Base-by-base conservation (phyloP, 768 basidiomycete species). In the Pisolithus orientalis region DNA sequence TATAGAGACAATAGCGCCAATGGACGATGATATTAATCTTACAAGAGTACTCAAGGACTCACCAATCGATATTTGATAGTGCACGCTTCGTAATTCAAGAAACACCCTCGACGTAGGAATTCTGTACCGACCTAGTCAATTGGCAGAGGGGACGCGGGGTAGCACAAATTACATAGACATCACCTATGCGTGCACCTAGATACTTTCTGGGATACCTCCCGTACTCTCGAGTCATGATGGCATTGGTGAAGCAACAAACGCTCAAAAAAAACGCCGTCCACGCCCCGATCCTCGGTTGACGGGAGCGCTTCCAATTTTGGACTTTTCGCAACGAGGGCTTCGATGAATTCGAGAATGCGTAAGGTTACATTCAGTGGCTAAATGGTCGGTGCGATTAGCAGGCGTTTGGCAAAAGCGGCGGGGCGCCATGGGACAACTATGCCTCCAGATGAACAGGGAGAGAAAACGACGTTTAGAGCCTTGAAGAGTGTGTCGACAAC, bases 191-290 rank as follows among this genome's bases (percentile, higher is more conserved):
- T 65, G 56, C 71, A 77, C 49, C 70, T 72, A 52, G 80, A 69
- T 55, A 90, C 69, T 59, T 74, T 79, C 47, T 60, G 69, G 47
- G 92, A 92, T 58, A 80, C 85, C 43, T 74, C 75, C 55, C 88
- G 74, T 6, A 97, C 85, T 48, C 72, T 70, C 59, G 76, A 69
- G 67, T 95, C 89, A 64, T 75, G 80, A 65, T 90, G 83, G 31
- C 70, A 72, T 59, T 70, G 66, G 56, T 74, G 72, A 45, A 90
- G 75, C 54, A 86, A 68, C 55, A 85, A 72, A 50, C 94, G 70
- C 71, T 99, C 96, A 79, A 84, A 97, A 60, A 93, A 85, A 27
- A 90, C 75, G 4, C 96, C 96, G 66, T 93, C 86, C 49, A 77
- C 79, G 31, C 80, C 80, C 52, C 92, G 77, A 69, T 97, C 96